Evolutionary conservation across 2,329 filamentous ascomycete genomes (phyloP).

Genomic region (Aspergillus sp.): DNA sequence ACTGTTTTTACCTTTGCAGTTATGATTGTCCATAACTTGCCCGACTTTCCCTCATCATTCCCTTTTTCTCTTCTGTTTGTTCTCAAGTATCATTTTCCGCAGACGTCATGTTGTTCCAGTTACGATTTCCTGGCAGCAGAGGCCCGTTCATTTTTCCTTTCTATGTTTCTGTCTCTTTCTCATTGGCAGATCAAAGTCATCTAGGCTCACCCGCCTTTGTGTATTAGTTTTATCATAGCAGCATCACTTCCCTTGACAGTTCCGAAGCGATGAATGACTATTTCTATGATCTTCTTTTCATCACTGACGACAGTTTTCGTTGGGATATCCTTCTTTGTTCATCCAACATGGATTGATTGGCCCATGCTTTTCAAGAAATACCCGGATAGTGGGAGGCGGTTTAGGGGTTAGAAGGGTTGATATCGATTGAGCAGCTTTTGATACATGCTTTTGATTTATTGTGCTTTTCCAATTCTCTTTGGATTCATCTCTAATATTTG

Average conservation of each 20-base stretch:
- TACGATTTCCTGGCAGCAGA: slow-evolving; percentile 26
- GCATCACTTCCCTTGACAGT: slow-evolving; percentile 20
- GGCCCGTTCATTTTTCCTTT: slow-evolving; percentile 11
- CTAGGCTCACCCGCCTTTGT: slow-evolving; percentile 24
- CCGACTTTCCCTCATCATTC: slow-evolving; percentile 23
- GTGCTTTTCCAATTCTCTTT: neutral
- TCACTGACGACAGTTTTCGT: neutral
- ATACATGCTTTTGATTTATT: neutral
- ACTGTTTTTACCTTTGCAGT: slow-evolving; percentile 23
- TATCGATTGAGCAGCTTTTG: neutral
- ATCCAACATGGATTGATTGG: neutral
- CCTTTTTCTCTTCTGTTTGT: slow-evolving; percentile 7
- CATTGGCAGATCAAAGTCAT: slow-evolving; percentile 21
- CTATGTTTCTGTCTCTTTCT: slow-evolving; percentile 25
- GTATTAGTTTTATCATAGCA: slow-evolving; percentile 28
- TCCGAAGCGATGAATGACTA: slow-evolving; percentile 24
- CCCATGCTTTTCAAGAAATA: neutral
- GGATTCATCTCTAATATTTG: neutral
- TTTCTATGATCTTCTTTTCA: slow-evolving; percentile 8
- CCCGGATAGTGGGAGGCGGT: neutral
- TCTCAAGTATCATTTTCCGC: slow-evolving; percentile 14
- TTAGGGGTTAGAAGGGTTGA: neutral
- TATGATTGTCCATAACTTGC: slow-evolving; percentile 28
- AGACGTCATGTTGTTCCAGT: slow-evolving; percentile 24
- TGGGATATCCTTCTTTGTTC: neutral